Conservation (phyloP, 2,329 filamentous ascomycete genomes). For the Sarocladium oryzae region DNA sequence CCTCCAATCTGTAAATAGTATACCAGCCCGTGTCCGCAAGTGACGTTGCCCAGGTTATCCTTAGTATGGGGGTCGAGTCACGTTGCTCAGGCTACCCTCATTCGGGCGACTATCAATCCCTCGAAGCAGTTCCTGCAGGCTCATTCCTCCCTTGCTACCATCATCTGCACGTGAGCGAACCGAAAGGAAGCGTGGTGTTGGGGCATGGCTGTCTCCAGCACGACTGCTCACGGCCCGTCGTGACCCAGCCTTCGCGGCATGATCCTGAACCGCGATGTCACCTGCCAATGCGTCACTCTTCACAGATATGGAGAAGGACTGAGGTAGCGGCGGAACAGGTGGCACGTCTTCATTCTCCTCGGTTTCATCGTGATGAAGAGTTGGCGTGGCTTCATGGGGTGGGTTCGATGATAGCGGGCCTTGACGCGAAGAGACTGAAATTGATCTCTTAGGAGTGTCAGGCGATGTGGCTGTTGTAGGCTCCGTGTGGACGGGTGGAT, state of each 20-base stretch:
- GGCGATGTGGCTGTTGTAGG: conserved; percentile 21
- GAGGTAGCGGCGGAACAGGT: conserved; percentile 50
- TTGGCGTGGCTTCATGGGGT: conserved; percentile 22
- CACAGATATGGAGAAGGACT: conserved; percentile 22
- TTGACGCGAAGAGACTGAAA: conserved; percentile 27
- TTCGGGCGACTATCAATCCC: conserved; percentile 43
- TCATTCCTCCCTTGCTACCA: conserved; percentile 27
- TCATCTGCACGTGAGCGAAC: conserved; percentile 26
- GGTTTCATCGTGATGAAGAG: conserved; percentile 20
- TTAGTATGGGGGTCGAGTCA: conserved; percentile 45
- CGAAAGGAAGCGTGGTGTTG: conserved; percentile 22
- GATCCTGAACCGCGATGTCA: conserved; percentile 28
- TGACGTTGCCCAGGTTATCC: no score
- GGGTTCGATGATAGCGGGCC: conserved; percentile 40
- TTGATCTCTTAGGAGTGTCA: conserved; percentile 23
- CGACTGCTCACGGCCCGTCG: conserved; percentile 34
- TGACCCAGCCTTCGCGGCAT: conserved; percentile 26
- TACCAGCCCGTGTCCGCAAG: no score
- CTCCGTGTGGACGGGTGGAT: conserved; percentile 24
- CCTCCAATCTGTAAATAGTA: background rate
- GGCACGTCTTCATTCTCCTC: conserved; percentile 37
- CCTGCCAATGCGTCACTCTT: conserved; percentile 20
- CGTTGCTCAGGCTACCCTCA: conserved; percentile 38
- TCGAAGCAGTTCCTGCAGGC: conserved; percentile 42
- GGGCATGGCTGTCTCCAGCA: conserved; percentile 28